Conservation (phyloP, 1,139 yeast genomes). For the Suhomyces terraborum region DNA sequence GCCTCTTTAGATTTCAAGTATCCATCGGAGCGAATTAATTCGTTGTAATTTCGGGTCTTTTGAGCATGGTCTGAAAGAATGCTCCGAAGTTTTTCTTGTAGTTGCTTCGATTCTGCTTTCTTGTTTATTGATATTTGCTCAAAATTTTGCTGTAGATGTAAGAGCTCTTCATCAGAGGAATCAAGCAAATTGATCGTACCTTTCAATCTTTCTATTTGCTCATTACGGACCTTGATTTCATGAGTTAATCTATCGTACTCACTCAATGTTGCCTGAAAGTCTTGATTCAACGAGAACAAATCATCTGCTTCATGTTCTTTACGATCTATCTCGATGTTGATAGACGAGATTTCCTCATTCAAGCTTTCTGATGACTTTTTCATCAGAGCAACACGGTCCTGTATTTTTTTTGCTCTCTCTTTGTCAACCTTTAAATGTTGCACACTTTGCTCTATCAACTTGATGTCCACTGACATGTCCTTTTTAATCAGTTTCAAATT, state of each 20-base stretch:
- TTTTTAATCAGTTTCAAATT: constrained; percentile 73
- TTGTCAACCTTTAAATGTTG: constrained; percentile 73
- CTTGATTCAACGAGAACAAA: constrained; percentile 76
- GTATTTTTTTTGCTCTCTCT: constrained; percentile 66
- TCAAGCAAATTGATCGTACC: constrained; percentile 48
- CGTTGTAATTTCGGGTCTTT: constrained; percentile 39
- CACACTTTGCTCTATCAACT: constrained; percentile 74
- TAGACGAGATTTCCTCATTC: constrained; percentile 49
- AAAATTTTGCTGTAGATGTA: constrained; percentile 55
- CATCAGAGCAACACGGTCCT: constrained; percentile 49
- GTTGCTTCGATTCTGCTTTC: constrained; percentile 31
- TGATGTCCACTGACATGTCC: constrained; percentile 74
- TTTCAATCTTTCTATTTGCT: constrained; percentile 52
- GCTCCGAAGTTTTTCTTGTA: constrained; percentile 21
- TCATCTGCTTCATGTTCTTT: constrained; percentile 61
- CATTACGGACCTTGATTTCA: constrained; percentile 44
- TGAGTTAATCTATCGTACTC: constrained; percentile 60
- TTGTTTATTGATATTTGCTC: constrained; percentile 30
- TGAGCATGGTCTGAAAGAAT: constrained; percentile 22
- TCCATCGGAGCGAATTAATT: constrained; percentile 60
- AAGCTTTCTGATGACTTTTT: constrained; percentile 46
- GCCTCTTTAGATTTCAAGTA: constrained; percentile 53
- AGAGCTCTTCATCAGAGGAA: constrained; percentile 49
- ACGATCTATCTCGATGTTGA: constrained; percentile 49
- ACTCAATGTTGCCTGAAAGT: constrained; percentile 72